Conservation (phyloP, 495 filamentous ascomycete species). For the Cenococcum geophilum region DNA sequence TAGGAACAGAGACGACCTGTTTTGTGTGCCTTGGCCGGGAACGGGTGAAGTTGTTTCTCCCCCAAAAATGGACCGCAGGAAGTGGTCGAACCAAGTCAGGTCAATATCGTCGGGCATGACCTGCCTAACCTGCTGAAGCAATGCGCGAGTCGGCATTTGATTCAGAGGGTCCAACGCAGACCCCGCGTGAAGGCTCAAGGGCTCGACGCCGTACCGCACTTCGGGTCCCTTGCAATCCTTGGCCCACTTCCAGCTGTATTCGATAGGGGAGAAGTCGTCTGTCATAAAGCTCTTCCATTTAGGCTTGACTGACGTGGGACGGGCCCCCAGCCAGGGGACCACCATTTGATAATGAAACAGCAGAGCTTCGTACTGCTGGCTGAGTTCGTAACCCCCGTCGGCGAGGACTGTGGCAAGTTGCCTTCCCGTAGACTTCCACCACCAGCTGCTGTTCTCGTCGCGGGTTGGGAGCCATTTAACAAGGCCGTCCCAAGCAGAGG, state of each 20-base stretch:
- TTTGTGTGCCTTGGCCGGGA: not conserved
- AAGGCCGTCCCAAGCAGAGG: too few relatives aligned
- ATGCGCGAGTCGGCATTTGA: not conserved
- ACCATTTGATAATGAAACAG: not conserved
- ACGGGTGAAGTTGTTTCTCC: not conserved
- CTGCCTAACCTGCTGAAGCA: not conserved
- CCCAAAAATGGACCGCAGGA: not conserved
- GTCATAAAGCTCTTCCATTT: not conserved
- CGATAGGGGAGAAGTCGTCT: not conserved
- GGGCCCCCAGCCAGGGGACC: not conserved
- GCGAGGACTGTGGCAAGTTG: not conserved
- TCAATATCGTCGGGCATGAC: not conserved
- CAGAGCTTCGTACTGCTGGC: not conserved
- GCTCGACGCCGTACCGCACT: not conserved
- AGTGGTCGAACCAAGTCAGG: not conserved
- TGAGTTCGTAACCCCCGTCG: not conserved
- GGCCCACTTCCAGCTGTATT: not conserved
- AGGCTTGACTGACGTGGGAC: too few relatives aligned
- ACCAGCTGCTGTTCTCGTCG: too few relatives aligned
- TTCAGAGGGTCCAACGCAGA: not conserved
- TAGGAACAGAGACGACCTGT: not conserved
- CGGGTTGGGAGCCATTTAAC: too few relatives aligned
- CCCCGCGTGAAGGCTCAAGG: not conserved
- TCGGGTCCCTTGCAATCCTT: not conserved
- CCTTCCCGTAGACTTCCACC: not conserved